A percentile compares a stretch with the other conserved stretches of the same genome.
Evolutionary conservation across 345 rosid species (phyloP).

Genomic region (Mercurialis annua): DNA sequence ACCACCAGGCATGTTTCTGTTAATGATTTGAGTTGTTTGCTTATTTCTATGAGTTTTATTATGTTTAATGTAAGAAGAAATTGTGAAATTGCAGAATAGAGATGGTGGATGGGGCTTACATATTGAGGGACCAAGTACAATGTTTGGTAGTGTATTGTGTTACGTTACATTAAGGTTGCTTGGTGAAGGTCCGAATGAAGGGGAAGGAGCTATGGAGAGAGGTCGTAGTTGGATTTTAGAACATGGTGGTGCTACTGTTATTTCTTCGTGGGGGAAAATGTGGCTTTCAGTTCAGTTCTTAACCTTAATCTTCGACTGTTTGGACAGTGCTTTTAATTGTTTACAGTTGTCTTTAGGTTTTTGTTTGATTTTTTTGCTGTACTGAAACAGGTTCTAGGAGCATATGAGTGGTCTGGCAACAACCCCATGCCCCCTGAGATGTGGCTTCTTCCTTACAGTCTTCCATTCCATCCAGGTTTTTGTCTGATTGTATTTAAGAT

Average conservation of each 20-base stretch:
- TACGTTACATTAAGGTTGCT: slow-evolving; percentile 88
- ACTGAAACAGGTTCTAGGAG: slow-evolving; percentile 74
- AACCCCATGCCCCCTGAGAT: slow-evolving; percentile 97
- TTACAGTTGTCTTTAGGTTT: slow-evolving; percentile 11
- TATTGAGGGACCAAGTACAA: slow-evolving; percentile 95
- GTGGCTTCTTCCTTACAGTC: slow-evolving; percentile 89
- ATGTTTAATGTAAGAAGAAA: not conserved
- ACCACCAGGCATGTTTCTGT: slow-evolving; percentile 65
- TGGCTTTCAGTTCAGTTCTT: slow-evolving; percentile 89
- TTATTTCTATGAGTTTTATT: not conserved
- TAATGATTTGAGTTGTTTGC: not conserved
- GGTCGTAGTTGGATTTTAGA: slow-evolving; percentile 80
- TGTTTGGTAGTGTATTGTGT: slow-evolving; percentile 90
- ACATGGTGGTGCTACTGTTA: slow-evolving; percentile 89
- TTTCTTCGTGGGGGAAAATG: slow-evolving; percentile 97
- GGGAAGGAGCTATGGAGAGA: slow-evolving; percentile 74
- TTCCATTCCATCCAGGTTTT: slow-evolving; percentile 91
- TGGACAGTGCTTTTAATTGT: not conserved
- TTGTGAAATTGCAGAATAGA: slow-evolving; percentile 56
- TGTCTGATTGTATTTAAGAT: too few relatives aligned
- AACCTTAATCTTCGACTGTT: slow-evolving; percentile 20
- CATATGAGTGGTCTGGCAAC: slow-evolving; percentile 94
- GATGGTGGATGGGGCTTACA: slow-evolving; percentile 99
- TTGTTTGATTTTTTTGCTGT: slow-evolving; percentile 28
- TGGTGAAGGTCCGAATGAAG: slow-evolving; percentile 90